Base-by-base conservation (phyloP, 2,329 filamentous ascomycete genomes). In the Pseudogymnoascus sp. region DNA sequence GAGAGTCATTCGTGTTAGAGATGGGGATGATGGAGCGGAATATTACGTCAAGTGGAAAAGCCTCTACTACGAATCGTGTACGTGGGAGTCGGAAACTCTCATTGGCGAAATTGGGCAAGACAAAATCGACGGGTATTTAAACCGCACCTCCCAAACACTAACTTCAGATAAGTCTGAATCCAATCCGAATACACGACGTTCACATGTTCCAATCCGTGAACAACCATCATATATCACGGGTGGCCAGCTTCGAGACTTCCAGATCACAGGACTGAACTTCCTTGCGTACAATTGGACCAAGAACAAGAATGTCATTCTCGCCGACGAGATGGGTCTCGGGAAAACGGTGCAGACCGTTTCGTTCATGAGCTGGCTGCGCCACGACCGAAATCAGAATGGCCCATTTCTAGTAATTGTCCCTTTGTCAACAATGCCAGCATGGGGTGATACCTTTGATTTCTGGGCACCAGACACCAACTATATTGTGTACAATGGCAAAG, bases 41-140 rank as follows among this genome's bases (percentile, higher is more conserved):
- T 99, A 99, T 75, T 91, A 87, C 67, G 89, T 97, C 76, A 99
- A 99, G 78, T 99, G 95, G 92, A 96, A 95, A 76, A 90, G 91
- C 10, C 83, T 97, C 61, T 90, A 88, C 61, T 99, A 99, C 73
- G 93, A 97, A 70, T 87, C 88, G 66, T 96, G 90, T 76, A 99
- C 96, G 1, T 99, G 96, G 96, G 95, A 99, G 74, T 77, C 80
- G 42, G 90, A 87, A 40, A 81, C 85, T 5, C 81, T 93, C 35
- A 85, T 97, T 69, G 90, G 86, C 72, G 79, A 86, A 33, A 85
- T 91, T 62, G 91, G 93, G 59, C 92, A 97, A 74, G 85, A 86
- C 70, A 91, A 96, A 77, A 93, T 99, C 70, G 93, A 97, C 73
- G 88, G 91, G 71, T 97, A 89, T 74, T 80, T 96, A 63, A 89